These are phyloP conservation scores for Yamadazyma sp. DNA, from an alignment of 805 yeast genomes.

Conservation along the genomic window DNA sequence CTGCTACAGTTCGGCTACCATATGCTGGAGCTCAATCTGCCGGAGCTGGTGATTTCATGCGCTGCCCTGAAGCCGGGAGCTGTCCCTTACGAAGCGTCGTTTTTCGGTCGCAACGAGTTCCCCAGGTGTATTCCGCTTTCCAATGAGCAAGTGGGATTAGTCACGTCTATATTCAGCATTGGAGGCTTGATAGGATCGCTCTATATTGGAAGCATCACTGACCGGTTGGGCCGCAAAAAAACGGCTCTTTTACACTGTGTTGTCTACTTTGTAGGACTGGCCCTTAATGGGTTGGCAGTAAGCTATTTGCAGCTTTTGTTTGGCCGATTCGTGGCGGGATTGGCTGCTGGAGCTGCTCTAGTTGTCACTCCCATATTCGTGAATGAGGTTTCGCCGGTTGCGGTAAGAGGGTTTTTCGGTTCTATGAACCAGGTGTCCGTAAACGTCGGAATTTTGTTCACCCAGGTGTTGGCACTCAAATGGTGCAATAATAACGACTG, in stretches of 20 bases:
- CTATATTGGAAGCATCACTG: constrained; percentile 64
- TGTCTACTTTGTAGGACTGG: constrained; percentile 60
- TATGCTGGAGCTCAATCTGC: constrained; percentile 92
- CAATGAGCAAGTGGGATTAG: constrained; percentile 62
- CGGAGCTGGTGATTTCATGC: constrained; percentile 70
- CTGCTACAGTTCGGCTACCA: constrained; percentile 92
- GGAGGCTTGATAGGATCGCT: constrained; percentile 83
- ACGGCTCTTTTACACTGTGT: constrained; percentile 52
- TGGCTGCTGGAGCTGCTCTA: constrained; percentile 85
- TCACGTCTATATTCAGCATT: constrained; percentile 75
- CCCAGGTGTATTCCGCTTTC: constrained; percentile 57
- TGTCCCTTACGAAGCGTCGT: constrained; percentile 33
- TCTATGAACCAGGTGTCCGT: constrained; percentile 86
- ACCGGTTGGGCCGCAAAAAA: constrained; percentile 60
- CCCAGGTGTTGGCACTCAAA: constrained; percentile 70
- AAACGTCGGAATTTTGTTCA: constrained; percentile 78
- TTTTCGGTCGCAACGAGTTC: constrained; percentile 41
- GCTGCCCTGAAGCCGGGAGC: constrained; percentile 29
- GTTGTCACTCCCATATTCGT: constrained; percentile 84
- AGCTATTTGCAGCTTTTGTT: constrained; percentile 44
- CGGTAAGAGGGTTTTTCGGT: constrained; percentile 75
- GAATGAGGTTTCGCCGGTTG: constrained; percentile 74
- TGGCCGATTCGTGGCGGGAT: constrained; percentile 79
- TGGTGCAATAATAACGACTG: constrained; percentile 69
- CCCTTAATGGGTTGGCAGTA: constrained; percentile 53